phyloP scores from a whole-genome alignment of 2,329 filamentous ascomycete species.

The Aspergillus latus region DNA sequence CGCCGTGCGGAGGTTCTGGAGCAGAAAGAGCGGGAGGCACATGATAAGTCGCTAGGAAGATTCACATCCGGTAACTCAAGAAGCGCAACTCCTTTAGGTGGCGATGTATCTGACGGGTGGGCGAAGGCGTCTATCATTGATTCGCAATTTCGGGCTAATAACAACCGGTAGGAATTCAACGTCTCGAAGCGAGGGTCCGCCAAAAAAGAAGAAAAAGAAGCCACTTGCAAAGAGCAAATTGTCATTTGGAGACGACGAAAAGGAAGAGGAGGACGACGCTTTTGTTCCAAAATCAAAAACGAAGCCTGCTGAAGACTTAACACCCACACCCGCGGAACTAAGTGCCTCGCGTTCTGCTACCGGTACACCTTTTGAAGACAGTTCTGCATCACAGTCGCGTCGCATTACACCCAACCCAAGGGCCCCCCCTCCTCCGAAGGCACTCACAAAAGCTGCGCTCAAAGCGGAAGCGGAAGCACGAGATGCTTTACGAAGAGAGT shows the following conservation, averaged over 20 bases:
- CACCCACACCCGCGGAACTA: conserved; percentile 38
- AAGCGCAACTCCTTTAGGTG: conserved; percentile 49
- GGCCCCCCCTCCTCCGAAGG: conserved; percentile 63
- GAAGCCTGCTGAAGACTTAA: conserved; percentile 32
- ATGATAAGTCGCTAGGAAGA: conserved; percentile 58
- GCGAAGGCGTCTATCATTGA: conserved; percentile 28
- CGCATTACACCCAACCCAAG: conserved; percentile 48
- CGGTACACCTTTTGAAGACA: conserved; percentile 35
- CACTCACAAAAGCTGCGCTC: conserved; percentile 72
- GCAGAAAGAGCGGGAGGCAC: conserved; percentile 78
- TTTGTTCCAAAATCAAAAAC: background rate
- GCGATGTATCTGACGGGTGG: conserved; percentile 59
- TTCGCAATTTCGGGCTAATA: conserved; percentile 46
- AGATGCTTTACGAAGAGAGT: conserved; percentile 74
- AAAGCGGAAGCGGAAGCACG: conserved; percentile 76
- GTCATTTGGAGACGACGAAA: conserved; percentile 63
- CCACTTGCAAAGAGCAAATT: conserved; percentile 59
- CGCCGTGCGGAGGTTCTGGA: conserved; percentile 91
- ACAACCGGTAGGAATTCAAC: conserved; percentile 56
- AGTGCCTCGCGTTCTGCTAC: conserved; percentile 41
- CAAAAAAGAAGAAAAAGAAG: conserved; percentile 61
- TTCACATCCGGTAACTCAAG: conserved; percentile 48
- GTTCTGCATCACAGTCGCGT: conserved; percentile 28
- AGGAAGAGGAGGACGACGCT: conserved; percentile 56
- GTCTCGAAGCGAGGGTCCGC: conserved; percentile 46